These are phyloP conservation scores for Ceratocystis variospora DNA, from an alignment of 2,329 filamentous ascomycete genomes.

Conservation along the genomic window DNA sequence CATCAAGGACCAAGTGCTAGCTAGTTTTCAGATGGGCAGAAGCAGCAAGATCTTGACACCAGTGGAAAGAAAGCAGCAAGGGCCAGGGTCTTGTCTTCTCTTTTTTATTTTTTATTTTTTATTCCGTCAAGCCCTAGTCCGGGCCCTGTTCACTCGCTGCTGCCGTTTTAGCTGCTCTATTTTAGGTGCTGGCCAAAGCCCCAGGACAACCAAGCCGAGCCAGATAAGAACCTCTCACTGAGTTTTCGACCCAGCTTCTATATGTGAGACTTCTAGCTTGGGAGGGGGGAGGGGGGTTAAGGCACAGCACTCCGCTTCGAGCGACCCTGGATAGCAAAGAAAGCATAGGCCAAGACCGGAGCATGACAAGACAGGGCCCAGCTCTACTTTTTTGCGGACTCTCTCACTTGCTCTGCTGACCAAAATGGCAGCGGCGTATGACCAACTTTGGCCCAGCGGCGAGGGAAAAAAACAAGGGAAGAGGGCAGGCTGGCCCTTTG, in stretches of 20 bases:
- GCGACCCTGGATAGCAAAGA: not conserved
- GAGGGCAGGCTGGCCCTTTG: not conserved
- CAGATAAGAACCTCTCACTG: not conserved
- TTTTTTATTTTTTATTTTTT: not conserved
- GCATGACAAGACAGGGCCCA: slow-evolving; percentile 2
- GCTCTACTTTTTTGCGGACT: not conserved
- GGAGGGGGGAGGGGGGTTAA: not conserved
- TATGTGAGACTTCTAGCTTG: not conserved
- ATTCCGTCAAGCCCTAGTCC: not conserved
- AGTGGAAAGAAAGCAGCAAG: not conserved
- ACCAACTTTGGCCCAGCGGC: not conserved
- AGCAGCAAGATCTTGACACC: not conserved
- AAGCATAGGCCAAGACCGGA: not conserved
- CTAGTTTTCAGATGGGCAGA: no score
- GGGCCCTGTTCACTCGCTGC: not conserved
- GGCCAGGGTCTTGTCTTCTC: not conserved
- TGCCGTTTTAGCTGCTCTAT: slow-evolving; percentile 7
- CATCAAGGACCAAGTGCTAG: no score
- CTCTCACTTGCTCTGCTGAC: not conserved
- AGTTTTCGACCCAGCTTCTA: not conserved
- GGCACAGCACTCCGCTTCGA: slow-evolving; percentile 1
- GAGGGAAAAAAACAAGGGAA: not conserved
- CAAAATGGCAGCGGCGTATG: not conserved
- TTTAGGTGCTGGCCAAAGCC: not conserved
- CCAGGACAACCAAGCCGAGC: not conserved